Base-by-base conservation (phyloP, 345 rosid species). In the Citrus medica region DNA sequence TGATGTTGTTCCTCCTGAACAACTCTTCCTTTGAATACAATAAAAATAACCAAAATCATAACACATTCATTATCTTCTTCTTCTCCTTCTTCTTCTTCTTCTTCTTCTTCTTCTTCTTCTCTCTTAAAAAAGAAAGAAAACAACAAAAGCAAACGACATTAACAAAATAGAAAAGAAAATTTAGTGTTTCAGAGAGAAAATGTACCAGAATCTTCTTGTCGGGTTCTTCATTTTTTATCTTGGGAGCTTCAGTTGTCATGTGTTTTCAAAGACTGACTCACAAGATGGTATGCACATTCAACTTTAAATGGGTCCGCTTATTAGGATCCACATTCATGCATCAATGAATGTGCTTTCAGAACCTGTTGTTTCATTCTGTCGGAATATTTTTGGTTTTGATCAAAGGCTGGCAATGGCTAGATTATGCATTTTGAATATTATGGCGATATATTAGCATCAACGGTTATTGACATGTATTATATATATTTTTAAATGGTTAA, bases 241-340 rank as follows among this genome's bases (percentile, higher is more conserved):
- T 40, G 87, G 83, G 62, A 40, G 83, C 76, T 75, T 86, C 66
- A 22, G 79, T 64, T 76, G 75, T 28, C 17, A 71, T 33, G 88
- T 82, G 75, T 85, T 81, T 82, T 87, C 97, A 16, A 86, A 88
- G 83, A 90, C 97, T 3, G 83, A 87, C 59, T 85, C 87, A 33
- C 79, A 80, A 46, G 94, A 92, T 38, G 90, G 97, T 90, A 83
- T 77, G 75, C 71, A 9, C 78, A 25, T 69, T 27, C 30, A 16
- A 8, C 24, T 69, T 69, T 27, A 42, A 7, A 4, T 71, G 28
- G 48, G 16, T 56, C 22, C 3, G 10, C 42, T 71, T 71, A 6
- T 53, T 19, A 53, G 22, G 62, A 71, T 53, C 28, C 33, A 8
- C 7, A 66, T 66, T 12, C 14, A 16, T 67, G 75, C 48, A 71